These are phyloP conservation scores for Cnidoscolus chayamansa DNA, from an alignment of 441 rosid genomes.

Conservation along the genomic window DNA sequence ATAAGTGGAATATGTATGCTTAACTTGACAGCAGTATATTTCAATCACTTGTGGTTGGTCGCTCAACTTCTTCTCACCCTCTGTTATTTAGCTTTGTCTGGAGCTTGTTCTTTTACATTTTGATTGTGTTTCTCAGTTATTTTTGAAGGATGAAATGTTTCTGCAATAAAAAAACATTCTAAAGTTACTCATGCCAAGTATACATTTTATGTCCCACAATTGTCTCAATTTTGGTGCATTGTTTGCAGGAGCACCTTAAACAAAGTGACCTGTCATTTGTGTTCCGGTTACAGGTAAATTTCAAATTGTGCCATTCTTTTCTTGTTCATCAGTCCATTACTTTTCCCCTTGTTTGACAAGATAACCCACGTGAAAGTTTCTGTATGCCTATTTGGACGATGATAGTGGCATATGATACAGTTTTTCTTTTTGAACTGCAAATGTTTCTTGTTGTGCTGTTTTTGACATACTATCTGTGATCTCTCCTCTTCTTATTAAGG, in stretches of 20 bases:
- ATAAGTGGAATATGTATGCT: neutral
- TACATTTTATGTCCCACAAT: neutral
- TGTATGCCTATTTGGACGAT: neutral
- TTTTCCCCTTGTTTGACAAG: neutral
- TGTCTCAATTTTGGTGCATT: constrained; percentile 18
- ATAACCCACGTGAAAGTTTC: neutral
- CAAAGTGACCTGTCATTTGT: constrained; percentile 92
- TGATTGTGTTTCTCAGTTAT: neutral
- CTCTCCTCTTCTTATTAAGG: too few relatives aligned
- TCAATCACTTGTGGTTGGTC: neutral
- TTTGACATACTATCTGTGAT: too few relatives aligned
- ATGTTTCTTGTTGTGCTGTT: too few relatives aligned
- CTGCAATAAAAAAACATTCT: neutral
- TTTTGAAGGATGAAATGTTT: neutral
- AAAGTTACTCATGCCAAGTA: neutral
- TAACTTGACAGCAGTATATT: neutral
- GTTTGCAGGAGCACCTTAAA: constrained; percentile 86
- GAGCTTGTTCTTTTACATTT: neutral
- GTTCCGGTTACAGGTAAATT: constrained; percentile 82
- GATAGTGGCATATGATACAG: too few relatives aligned
- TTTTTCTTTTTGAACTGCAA: too few relatives aligned
- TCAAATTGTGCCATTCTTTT: constrained; percentile 1
- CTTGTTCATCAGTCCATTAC: too few relatives aligned
- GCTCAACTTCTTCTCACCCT: neutral
- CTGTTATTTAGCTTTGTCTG: neutral